Percentiles rank a stretch among this genome's conserved stretches.
phyloP scores from a whole-genome alignment of 495 filamentous ascomycete genomes.

The Aspergillus baeticus region DNA sequence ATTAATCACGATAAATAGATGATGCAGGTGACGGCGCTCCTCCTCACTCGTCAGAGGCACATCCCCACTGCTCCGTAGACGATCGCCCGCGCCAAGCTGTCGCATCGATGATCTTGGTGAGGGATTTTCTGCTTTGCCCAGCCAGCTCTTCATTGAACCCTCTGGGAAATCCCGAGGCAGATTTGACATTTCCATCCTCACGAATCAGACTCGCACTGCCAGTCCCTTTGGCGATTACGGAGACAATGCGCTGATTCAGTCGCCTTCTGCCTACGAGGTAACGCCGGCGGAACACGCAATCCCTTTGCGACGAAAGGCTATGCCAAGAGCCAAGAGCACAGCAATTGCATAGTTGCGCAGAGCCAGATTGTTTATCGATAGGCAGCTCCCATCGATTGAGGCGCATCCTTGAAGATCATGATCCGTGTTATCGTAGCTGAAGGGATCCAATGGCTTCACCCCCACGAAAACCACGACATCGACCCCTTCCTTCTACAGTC shows the following conservation, averaged over 20 bases:
- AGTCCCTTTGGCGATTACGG: not conserved
- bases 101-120: conserved; percentile 32
- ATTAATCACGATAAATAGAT: not conserved
- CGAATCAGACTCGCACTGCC: not conserved
- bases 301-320: not conserved
- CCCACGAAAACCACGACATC: not conserved
- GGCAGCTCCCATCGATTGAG: not conserved
- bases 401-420: not conserved
- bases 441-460: not conserved
- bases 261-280: not conserved
- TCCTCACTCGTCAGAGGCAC: conserved; percentile 9
- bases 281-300: not conserved
- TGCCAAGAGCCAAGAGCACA: not conserved
- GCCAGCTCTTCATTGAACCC: not conserved
- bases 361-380: not conserved
- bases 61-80: conserved; percentile 14
- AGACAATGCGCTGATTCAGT: not conserved
- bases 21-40: not conserved
- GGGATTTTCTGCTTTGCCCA: conserved; percentile 25
- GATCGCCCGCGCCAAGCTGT: conserved; percentile 33
- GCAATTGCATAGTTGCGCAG: not conserved
- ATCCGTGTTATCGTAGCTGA: not conserved
- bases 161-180: not conserved
- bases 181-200: not conserved
- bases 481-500: not conserved